phyloP scores from a whole-genome alignment of 164 flowering plant species.

The Vitis rotundifolia region DNA sequence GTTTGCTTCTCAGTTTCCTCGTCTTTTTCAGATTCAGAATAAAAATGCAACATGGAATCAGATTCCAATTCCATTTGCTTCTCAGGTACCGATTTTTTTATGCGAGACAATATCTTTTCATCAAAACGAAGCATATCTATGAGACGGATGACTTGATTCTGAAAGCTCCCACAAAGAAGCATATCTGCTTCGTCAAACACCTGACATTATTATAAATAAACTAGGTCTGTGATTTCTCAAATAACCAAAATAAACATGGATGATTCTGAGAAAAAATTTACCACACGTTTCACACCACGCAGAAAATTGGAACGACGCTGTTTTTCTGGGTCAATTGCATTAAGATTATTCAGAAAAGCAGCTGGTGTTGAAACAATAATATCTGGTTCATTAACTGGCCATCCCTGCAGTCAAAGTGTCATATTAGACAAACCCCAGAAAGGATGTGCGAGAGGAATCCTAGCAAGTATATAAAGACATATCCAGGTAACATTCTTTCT shows the following conservation, averaged over 20 bases:
- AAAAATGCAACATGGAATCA: conserved; percentile 26
- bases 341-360: conserved; percentile 78
- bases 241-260: background rate
- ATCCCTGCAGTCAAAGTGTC: conserved; percentile 60
- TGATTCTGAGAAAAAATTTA: conserved; percentile 24
- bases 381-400: conserved; percentile 76
- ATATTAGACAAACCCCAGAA: conserved; percentile 1
- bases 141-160: conserved; percentile 90
- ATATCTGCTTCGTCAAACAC: conserved; percentile 99
- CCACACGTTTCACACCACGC: conserved; percentile 83
- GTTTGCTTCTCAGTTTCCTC: conserved; percentile 7
- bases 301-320: conserved; percentile 57
- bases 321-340: conserved; percentile 63
- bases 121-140: conserved; percentile 90
- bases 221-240: background rate
- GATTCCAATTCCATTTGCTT: conserved; percentile 23
- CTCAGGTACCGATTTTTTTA: conserved; percentile 26
- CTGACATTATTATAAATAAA: conserved; percentile 30
- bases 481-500: background rate
- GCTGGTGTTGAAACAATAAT: conserved; percentile 92
- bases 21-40: conserved; percentile 40
- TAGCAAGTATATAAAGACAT: background rate
- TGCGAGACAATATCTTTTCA: conserved; percentile 71
- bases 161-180: conserved; percentile 92
- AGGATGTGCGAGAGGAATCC: background rate